These are phyloP conservation scores for Didymella pinodella DNA, from an alignment of 2,329 filamentous ascomycete genomes.

Conservation along the genomic window DNA sequence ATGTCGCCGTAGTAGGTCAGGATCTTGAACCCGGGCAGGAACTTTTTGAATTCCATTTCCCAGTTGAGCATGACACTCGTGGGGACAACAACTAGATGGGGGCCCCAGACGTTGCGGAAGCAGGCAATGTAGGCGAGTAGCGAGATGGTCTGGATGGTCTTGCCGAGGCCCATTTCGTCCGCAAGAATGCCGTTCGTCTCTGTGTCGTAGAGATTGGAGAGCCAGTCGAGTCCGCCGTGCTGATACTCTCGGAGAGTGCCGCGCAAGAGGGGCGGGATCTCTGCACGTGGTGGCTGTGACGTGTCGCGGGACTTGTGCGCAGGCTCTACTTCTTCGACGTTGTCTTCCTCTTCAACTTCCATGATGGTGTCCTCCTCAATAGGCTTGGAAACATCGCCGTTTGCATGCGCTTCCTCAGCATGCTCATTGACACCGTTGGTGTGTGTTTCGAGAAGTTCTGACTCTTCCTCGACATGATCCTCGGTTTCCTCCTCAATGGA, in stretches of 20 bases:
- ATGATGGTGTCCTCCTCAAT: constrained; percentile 28
- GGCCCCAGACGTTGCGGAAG: constrained; percentile 90
- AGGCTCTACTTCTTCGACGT: constrained; percentile 2
- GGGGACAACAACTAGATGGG: constrained; percentile 93
- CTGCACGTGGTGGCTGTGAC: constrained; percentile 36
- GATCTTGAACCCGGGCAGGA: constrained; percentile 97
- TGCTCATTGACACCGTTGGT: not conserved
- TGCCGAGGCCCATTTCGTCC: constrained; percentile 98
- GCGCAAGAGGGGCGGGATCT: constrained; percentile 70
- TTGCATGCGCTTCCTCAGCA: not conserved
- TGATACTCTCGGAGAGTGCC: constrained; percentile 95
- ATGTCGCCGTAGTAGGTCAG: constrained; percentile 95
- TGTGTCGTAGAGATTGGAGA: constrained; percentile 89
- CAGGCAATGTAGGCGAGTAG: constrained; percentile 91
- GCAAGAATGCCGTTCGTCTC: constrained; percentile 95
- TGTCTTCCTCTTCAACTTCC: constrained; percentile 20
- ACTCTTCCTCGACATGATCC: not conserved
- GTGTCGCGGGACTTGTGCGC: constrained; percentile 13
- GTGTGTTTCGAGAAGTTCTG: not conserved
- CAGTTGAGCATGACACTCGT: constrained; percentile 99
- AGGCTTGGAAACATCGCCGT: not conserved
- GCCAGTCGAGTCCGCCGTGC: constrained; percentile 96
- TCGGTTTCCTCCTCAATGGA: constrained; percentile 27
- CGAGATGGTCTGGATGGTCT: constrained; percentile 97
- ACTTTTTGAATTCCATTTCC: constrained; percentile 99